Evolutionary conservation across 2,329 filamentous ascomycete species (phyloP).

Genomic region (Fonsecaea pedrosoi): DNA sequence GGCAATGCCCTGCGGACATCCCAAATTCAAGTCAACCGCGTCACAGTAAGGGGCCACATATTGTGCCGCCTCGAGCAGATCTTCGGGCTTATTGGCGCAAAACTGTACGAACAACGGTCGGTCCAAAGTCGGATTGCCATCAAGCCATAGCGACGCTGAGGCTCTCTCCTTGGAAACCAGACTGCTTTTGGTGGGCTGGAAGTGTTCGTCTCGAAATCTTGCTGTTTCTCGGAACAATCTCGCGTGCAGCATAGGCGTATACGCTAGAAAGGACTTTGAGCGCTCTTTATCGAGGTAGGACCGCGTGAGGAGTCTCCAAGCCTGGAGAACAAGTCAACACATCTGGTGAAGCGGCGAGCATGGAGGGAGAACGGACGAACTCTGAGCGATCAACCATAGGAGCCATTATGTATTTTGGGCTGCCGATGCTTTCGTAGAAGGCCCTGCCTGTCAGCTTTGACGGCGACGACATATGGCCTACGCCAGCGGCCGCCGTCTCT

Average conservation of each 20-base stretch:
- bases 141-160: slow-evolving; percentile 65
- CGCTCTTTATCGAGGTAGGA: slow-evolving; percentile 79
- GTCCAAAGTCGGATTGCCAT: slow-evolving; percentile 85
- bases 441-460: slow-evolving; percentile 79
- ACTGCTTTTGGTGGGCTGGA: slow-evolving; percentile 69
- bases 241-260: slow-evolving; percentile 96
- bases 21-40: slow-evolving; percentile 87
- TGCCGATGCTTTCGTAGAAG: slow-evolving; percentile 94
- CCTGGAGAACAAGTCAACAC: slow-evolving; percentile 59
- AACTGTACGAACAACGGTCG: slow-evolving; percentile 95
- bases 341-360: slow-evolving; percentile 12
- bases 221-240: slow-evolving; percentile 80
- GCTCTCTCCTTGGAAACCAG: slow-evolving; percentile 44
- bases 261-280: slow-evolving; percentile 74
- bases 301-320: slow-evolving; percentile 94
- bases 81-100: slow-evolving; percentile 65
- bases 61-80: slow-evolving; percentile 68
- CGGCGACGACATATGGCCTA: slow-evolving; percentile 4
- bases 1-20: slow-evolving; percentile 95
- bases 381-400: slow-evolving; percentile 99
- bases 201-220: slow-evolving; percentile 79
- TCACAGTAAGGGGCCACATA: slow-evolving; percentile 87
- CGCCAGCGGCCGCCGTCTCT: slow-evolving; percentile 20
- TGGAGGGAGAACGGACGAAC: slow-evolving; percentile 69
- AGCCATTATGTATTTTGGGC: slow-evolving; percentile 86